A percentile compares a stretch with the other conserved stretches of the same genome.
Evolutionary conservation across 208 protist species (phyloP).

Genomic region (Borovskyia barvae): DNA sequence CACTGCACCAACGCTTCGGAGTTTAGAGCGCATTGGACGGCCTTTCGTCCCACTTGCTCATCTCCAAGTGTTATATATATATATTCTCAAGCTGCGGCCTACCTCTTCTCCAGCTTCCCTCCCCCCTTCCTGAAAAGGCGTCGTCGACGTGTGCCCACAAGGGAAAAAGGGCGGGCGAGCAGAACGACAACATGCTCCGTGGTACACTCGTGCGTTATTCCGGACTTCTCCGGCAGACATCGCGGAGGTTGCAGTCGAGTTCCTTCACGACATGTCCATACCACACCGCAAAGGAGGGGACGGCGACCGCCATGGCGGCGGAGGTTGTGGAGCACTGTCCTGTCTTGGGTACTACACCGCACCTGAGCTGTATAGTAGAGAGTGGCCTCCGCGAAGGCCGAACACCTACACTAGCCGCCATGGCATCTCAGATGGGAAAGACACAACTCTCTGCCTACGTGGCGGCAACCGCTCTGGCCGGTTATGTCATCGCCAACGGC

Average conservation of each 20-base stretch:
- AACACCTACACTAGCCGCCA: conserved; percentile 32
- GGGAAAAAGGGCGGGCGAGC: no score
- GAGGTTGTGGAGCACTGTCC: conserved; percentile 50
- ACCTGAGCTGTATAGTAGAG: conserved; percentile 55
- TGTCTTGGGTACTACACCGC: conserved; percentile 45
- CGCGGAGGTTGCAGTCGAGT: conserved; percentile 8
- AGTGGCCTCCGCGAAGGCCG: conserved; percentile 12
- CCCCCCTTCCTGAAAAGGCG: no score
- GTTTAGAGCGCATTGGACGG: no score
- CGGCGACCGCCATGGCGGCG: conserved; percentile 18
- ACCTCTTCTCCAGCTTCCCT: no score
- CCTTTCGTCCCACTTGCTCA: no score
- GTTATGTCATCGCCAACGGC: conserved; percentile 75
- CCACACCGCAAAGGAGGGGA: conserved; percentile 13
- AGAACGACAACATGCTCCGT: conserved; percentile 27
- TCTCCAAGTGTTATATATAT: no score
- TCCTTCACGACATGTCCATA: conserved; percentile 60
- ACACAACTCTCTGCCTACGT: conserved; percentile 80
- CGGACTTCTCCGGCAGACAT: conserved; percentile 23
- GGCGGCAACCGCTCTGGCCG: conserved; percentile 69
- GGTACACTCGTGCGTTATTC: conserved; percentile 14
- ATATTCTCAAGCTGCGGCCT: no score
- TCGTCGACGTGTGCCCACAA: no score
- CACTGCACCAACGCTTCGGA: no score
- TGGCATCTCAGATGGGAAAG: conserved; percentile 77